phyloP scores from a whole-genome alignment of 305 asterid species.

The Striga hermonthica region DNA sequence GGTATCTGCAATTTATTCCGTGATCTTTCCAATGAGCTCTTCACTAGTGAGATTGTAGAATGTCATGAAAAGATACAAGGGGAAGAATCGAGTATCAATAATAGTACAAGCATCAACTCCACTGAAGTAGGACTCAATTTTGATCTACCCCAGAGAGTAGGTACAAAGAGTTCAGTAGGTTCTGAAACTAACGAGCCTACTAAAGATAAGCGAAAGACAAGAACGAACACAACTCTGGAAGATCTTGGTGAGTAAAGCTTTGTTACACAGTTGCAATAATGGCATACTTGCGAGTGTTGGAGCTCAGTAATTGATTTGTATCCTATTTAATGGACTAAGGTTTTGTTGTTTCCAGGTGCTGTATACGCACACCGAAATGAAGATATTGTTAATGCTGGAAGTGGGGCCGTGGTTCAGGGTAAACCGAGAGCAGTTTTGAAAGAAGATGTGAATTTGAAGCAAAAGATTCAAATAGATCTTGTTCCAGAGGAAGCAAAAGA shows the following conservation, averaged over 20 bases:
- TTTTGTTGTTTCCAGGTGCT: conserved; percentile 48
- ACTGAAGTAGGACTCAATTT: conserved; percentile 38
- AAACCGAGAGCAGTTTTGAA: conserved; percentile 25
- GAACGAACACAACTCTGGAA: conserved; percentile 42
- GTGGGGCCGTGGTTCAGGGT: conserved; percentile 32
- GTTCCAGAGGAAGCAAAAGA: conserved; percentile 31
- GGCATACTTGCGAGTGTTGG: too few species aligned
- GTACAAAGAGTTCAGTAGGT: conserved; percentile 25
- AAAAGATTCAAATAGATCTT: conserved; percentile 16
- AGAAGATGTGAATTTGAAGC: conserved; percentile 34
- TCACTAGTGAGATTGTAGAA: conserved; percentile 84
- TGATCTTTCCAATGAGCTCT: conserved; percentile 83
- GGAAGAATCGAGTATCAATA: conserved; percentile 13
- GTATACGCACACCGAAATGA: conserved; percentile 90
- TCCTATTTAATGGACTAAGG: not conserved
- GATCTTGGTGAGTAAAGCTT: conserved; percentile 60
- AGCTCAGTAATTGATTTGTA: too few species aligned
- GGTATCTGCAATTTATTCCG: conserved; percentile 60
- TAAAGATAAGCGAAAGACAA: conserved; percentile 29
- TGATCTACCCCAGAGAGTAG: conserved; percentile 39
- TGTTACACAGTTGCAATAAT: not conserved
- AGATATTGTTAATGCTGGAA: conserved; percentile 69
- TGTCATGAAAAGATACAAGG: conserved; percentile 48
- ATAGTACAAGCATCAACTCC: conserved; percentile 34
- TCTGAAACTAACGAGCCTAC: conserved; percentile 30